phyloP scores from a whole-genome alignment of 2,329 filamentous ascomycete genomes.

The Shiraia sp. region DNA sequence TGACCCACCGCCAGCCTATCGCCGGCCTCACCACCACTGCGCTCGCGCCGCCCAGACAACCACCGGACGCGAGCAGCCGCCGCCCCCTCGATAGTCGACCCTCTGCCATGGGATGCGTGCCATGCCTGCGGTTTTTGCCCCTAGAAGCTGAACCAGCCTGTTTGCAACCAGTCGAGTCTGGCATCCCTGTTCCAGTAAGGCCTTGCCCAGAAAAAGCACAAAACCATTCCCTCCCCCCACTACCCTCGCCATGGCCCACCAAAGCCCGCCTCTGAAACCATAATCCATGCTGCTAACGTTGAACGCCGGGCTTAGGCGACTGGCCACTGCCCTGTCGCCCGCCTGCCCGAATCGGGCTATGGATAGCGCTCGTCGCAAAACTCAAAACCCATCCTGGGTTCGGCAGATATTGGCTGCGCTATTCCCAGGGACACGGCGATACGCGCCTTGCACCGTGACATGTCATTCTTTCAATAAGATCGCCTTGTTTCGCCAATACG shows the following conservation, averaged over 20 bases:
- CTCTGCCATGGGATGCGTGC: conserved; percentile 30
- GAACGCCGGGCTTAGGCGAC: conserved; percentile 9
- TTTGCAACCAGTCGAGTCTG: conserved; percentile 14
- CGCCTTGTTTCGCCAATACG: conserved; percentile 1
- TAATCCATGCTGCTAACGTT: conserved; percentile 27
- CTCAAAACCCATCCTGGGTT: conserved; percentile 18
- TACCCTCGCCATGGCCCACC: conserved; percentile 21
- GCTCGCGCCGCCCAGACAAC: too few species aligned
- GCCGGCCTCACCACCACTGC: conserved; percentile 23
- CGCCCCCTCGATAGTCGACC: conserved; percentile 16
- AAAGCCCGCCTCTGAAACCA: conserved; percentile 38
- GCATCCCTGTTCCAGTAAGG: conserved; percentile 21
- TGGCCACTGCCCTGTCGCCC: conserved; percentile 22
- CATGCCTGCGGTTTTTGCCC: conserved; percentile 29
- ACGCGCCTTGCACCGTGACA: conserved; percentile 23
- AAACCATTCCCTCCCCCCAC: too few species aligned
- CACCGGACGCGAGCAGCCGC: conserved; percentile 20
- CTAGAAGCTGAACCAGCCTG: conserved; percentile 13
- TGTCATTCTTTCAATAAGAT: conserved; percentile 6
- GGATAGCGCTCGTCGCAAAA: conserved; percentile 16
- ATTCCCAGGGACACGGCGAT: conserved; percentile 14
- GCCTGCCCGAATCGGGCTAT: conserved; percentile 16
- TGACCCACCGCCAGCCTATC: conserved; percentile 7
- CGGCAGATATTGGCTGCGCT: conserved; percentile 12
- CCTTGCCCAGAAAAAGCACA: conserved; percentile 32